Base-by-base conservation (phyloP, 352 stramenopile genomes). In the Phytophthora sp. region DNA sequence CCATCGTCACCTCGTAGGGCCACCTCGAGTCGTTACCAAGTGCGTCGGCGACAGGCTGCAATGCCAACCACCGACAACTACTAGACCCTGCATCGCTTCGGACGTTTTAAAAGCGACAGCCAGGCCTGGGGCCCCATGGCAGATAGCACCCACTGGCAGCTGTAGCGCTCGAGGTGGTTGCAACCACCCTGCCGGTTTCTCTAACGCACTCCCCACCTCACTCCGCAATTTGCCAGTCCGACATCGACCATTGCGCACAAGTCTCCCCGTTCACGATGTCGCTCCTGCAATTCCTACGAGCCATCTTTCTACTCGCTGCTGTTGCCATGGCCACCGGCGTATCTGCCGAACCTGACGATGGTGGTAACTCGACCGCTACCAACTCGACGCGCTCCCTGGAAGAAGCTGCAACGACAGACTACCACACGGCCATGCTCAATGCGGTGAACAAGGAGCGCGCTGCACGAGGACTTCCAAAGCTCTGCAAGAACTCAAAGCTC, bases 361-460 rank as follows among this genome's bases (percentile, higher is more conserved):
- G 31, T 21, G 37, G 15, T 1, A 66, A 57, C 39, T 49, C 32
- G 34, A 37, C 43, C 24, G 13, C 49, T 21, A 53, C 15, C 37
- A 57, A 13, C 30, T 45, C 35, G 3, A 49, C 38, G 4, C 53
- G 52, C 5, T 44, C 49, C 42, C 32, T 68, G 13, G 45, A 54
- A 60, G 30, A 58, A 20, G 31, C 37, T 5, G 50, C 21, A 4
- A 10, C 45, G 17, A 43, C 12, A 23, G 57, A 76, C 43, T 77
- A 66, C 45, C 54, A 67, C 18, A 39, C 45, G 0, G 37, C 24
- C 9, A 76, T 89, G 76, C 61, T 88, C 9, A 54, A 54, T 27
- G 78, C 76, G 11, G 72, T 87, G 2, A 88, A 88, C 52, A 54
- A 52, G 11, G 72, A 84, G 51, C 80, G 80, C 18, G 37, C 62